A percentile compares a stretch with the other conserved stretches of the same genome.
phyloP scores from a whole-genome alignment of 1,139 yeast species.

The Suhomyces taliae region DNA sequence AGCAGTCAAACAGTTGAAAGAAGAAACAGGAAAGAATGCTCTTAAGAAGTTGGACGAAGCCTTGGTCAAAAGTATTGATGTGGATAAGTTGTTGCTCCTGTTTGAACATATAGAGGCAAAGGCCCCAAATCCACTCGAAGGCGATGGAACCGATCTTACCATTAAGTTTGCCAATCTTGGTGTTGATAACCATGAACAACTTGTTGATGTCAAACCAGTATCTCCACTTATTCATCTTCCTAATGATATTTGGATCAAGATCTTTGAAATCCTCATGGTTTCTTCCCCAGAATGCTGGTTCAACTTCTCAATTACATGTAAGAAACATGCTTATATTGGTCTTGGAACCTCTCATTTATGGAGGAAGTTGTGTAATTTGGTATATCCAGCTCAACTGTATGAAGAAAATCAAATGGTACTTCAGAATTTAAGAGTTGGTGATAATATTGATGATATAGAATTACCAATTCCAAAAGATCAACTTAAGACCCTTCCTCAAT shows the following conservation, averaged over 20 bases:
- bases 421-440: conserved; percentile 10
- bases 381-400: conserved; percentile 60
- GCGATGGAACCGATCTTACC: conserved; percentile 22
- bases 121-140: conserved; percentile 28
- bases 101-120: conserved; percentile 30
- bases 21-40: conserved; percentile 32
- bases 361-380: conserved; percentile 53
- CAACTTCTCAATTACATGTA: conserved; percentile 60
- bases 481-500: conserved; percentile 42
- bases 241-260: conserved; percentile 58
- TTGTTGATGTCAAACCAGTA: conserved; percentile 39
- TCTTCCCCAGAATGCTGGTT: conserved; percentile 68
- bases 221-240: conserved; percentile 61
- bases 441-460: conserved; percentile 22
- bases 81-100: conserved; percentile 31
- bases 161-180: conserved; percentile 36
- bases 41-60: conserved; percentile 32
- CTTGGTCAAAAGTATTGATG: conserved; percentile 38
- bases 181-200: conserved; percentile 23
- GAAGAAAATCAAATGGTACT: conserved; percentile 34
- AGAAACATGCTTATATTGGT: conserved; percentile 61
- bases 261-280: conserved; percentile 54
- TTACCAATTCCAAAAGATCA: conserved; percentile 47
- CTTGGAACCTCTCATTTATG: conserved; percentile 56
- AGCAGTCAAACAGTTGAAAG: conserved; percentile 23